Percentiles rank a stretch among this genome's conserved stretches.
phyloP scores from a whole-genome alignment of 2,329 filamentous ascomycete species.

The Colletotrichum sp. region DNA sequence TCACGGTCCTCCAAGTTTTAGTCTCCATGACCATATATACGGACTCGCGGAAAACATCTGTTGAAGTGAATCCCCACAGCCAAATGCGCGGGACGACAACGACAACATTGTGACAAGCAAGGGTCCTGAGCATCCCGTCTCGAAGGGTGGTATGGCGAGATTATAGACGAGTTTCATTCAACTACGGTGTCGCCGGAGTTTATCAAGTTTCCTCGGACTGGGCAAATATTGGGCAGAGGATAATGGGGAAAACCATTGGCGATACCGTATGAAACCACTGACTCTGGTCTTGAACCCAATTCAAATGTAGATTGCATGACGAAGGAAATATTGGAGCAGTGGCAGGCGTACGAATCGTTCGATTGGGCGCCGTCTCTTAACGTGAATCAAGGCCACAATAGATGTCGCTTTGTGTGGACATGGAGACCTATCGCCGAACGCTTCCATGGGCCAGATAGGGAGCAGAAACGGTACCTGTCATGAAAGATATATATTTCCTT shows the following conservation, averaged over 20 bases:
- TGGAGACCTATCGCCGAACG: fast-evolving
- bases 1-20: fast-evolving
- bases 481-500: no score
- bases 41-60: fast-evolving
- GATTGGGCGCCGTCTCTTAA: neutral
- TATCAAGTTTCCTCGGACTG: no score
- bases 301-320: neutral
- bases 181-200: no score
- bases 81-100: neutral
- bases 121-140: fast-evolving
- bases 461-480: no score
- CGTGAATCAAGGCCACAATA: neutral
- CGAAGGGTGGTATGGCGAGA: neutral
- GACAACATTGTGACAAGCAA: fast-evolving
- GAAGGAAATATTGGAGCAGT: neutral
- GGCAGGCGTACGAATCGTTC: no score
- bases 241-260: no score
- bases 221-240: neutral
- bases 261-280: no score
- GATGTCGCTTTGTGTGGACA: fast-evolving
- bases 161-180: no score
- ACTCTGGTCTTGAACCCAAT: neutral
- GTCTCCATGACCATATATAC: fast-evolving
- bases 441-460: no score
- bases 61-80: neutral